A percentile compares a stretch with the other conserved stretches of the same genome.
These are phyloP conservation scores for Parietaria judaica DNA, from an alignment of 306 rosid species.

Conservation along the genomic window DNA sequence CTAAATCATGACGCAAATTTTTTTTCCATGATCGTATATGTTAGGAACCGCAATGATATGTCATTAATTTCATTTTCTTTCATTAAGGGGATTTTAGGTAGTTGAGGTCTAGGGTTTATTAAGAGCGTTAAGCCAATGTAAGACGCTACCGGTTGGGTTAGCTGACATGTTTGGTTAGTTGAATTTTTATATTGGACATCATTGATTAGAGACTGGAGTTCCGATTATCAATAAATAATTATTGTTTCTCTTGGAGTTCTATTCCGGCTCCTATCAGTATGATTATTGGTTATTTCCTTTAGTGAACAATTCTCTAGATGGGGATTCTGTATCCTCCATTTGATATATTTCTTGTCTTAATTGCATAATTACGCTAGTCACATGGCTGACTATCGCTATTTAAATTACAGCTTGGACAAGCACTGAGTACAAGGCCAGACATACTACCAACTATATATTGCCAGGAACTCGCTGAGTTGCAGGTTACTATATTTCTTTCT, in stretches of 20 bases:
- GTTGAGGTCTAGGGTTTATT: no score
- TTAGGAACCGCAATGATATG: no score
- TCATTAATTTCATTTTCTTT: no score
- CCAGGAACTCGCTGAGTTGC: conserved; percentile 82
- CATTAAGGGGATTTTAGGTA: no score
- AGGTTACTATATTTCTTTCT: conserved; percentile 42
- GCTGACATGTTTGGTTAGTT: neutral
- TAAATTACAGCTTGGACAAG: conserved; percentile 89
- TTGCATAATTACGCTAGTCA: conserved; percentile 3
- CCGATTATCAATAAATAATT: no score
- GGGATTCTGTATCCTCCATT: no score
- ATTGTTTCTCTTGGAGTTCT: no score
- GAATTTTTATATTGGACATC: neutral
- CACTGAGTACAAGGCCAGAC: conserved; percentile 95
- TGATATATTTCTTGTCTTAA: neutral
- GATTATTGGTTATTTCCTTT: no score
- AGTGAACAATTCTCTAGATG: no score
- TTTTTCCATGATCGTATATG: neutral
- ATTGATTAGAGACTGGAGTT: no score
- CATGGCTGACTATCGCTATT: conserved; percentile 17
- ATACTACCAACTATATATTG: conserved; percentile 73
- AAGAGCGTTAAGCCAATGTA: no score
- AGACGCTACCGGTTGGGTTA: neutral
- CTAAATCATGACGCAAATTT: conserved; percentile 12
- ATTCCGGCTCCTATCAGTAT: no score